A percentile compares a stretch with the other conserved stretches of the same genome.
phyloP scores from a whole-genome alignment of 305 asterid genomes.

The Plantago lanceolata region DNA sequence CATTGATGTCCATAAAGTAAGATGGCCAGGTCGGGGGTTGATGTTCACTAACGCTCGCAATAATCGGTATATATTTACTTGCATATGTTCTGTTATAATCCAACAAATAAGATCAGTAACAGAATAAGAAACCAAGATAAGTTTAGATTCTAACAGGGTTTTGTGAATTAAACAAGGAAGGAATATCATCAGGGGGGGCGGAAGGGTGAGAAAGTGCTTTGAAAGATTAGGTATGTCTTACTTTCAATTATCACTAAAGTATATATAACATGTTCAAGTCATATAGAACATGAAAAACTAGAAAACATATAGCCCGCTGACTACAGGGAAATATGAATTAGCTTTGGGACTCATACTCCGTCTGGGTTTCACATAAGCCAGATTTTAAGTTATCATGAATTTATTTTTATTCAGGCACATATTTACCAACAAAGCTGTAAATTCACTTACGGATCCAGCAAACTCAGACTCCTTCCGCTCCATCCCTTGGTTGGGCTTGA shows the following conservation, averaged over 20 bases:
- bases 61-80: constrained; percentile 97
- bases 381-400: no score
- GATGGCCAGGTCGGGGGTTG: constrained; percentile 99
- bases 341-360: no score
- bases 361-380: no score
- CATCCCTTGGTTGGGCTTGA: constrained; percentile 99
- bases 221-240: background rate
- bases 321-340: no score
- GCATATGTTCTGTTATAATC: constrained; percentile 82
- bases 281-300: no score
- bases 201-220: background rate
- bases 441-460: constrained; percentile 88
- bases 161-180: constrained; percentile 12
- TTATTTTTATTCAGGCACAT: background rate
- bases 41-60: constrained; percentile 98
- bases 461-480: constrained; percentile 98
- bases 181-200: constrained; percentile 5
- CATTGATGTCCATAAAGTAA: constrained; percentile 94
- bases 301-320: no score
- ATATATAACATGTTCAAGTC: no score
- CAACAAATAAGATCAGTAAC: constrained; percentile 10
- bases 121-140: constrained; percentile 16
- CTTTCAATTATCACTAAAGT: no score
- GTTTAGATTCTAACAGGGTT: constrained; percentile 28
- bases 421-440: background rate